Evolutionary conservation across 1,139 yeast species (phyloP), one percentile per base, ranked within the genome.

Genomic region (Taphrina pruni): DNA sequence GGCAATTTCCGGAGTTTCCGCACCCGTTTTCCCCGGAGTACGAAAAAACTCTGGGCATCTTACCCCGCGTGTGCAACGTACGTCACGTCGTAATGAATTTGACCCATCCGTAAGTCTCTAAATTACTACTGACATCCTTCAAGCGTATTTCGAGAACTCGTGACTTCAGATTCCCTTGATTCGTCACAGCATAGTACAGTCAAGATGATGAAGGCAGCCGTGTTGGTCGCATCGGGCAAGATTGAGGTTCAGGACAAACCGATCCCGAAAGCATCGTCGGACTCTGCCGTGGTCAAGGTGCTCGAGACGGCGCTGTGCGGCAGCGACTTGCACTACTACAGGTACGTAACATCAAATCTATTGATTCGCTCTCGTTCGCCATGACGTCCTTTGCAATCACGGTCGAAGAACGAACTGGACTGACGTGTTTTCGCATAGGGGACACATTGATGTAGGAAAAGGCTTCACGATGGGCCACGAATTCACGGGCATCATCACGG

Each of bases 401-500:
- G 54, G 51, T 3, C 1, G 36, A 6, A 45, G 36, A 11, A n/a
- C 3, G 36, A 6, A n/a, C 7, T 21, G 36, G 48, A n/a, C 54
- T 50, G 32, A 21, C n/a, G 35, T 35, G 1, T 14, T 54, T 26
- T 4, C 32, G 32, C 14, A 9, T 56, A 38, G 62, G 11, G 62
- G 62, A 26, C 62, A 58, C 43, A 58, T 58, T 39, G 62, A 58
- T 45, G 62, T 45, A 21, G 62, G 62, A 1, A 32, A 26, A 26
- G 77, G 77, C 60, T 83, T 82, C 73, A 80, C 84, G 26, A 81
- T 85, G 83, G 88, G 88, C 36, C 88, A 85, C 75, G 88, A 85
- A 75, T 82, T 85, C 50, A 85, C 87, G 9, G 58, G 58, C 1
- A 78, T 77, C 69, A 76, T 85, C 41, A 81, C 79, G 38, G 77